These are phyloP conservation scores for Hordeum vulgare DNA, from an alignment of 176 grass and related monocot genomes.

Conservation along the genomic window DNA sequence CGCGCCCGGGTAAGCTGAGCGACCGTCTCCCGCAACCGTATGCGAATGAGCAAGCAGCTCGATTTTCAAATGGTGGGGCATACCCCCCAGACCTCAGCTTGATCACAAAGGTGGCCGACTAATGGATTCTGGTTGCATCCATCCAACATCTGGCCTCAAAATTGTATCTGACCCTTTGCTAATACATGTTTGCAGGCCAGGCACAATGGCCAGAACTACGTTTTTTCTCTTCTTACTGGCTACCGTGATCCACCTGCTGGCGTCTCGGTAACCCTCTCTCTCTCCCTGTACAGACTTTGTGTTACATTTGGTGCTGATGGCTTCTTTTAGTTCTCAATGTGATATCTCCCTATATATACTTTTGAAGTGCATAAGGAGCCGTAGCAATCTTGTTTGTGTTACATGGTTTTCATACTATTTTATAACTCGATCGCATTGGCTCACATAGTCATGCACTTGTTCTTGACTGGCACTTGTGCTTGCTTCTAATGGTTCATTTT, in stretches of 20 bases:
- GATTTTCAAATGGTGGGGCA: constrained; percentile 94
- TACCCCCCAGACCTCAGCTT: constrained; percentile 95
- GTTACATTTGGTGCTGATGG: background rate
- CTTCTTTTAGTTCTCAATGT: background rate
- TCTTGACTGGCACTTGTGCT: background rate
- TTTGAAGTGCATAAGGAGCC: no score
- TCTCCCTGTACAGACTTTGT: background rate
- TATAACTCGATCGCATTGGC: background rate
- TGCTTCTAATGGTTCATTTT: background rate
- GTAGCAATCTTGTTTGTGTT: background rate
- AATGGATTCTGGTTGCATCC: background rate
- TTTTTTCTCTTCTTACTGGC: constrained; percentile 92
- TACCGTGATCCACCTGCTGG: constrained; percentile 97
- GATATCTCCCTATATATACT: background rate
- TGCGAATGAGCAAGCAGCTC: constrained; percentile 87
- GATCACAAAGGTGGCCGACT: constrained; percentile 72
- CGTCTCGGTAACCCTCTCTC: constrained; percentile 46
- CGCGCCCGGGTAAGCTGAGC: constrained; percentile 81
- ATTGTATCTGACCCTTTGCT: background rate
- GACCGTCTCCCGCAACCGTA: constrained; percentile 93
- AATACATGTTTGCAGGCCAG: constrained; percentile 50
- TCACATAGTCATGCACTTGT: background rate
- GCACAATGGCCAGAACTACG: constrained; percentile 95
- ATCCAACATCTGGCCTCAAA: background rate
- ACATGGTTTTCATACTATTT: background rate